Conservation (phyloP, 169 alveolate genomes). For the Cryptosporidium xiaoi region DNA sequence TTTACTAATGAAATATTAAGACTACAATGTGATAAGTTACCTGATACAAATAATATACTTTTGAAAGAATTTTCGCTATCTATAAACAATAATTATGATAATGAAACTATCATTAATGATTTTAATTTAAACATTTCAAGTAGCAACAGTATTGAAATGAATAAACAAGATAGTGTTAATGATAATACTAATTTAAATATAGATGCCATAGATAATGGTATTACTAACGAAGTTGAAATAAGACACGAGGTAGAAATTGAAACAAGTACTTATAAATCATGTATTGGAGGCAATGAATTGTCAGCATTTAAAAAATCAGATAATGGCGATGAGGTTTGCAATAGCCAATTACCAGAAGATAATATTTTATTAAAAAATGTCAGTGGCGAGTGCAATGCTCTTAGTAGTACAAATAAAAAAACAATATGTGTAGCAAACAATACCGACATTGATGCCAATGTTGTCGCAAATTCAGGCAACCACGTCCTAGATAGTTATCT, state of each 20-base stretch:
- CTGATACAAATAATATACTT: constrained; percentile 50
- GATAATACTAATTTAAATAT: not conserved
- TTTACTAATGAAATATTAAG: constrained; percentile 64
- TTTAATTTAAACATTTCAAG: not conserved
- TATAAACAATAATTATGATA: constrained; percentile 9
- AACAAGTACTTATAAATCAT: not conserved
- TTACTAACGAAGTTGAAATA: not conserved
- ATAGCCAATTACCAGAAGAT: too few species aligned
- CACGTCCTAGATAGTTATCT: not conserved
- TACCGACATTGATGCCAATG: too few species aligned
- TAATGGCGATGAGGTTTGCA: too few species aligned
- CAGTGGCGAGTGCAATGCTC: too few species aligned
- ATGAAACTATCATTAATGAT: not conserved
- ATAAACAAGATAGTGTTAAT: not conserved
- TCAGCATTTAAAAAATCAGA: too few species aligned
- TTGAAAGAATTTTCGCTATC: constrained; percentile 58
- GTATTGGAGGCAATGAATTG: too few species aligned
- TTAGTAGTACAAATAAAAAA: too few species aligned
- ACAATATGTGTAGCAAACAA: too few species aligned
- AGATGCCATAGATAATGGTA: not conserved
- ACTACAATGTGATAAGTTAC: constrained; percentile 48
- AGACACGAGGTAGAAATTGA: not conserved
- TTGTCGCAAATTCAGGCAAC: too few species aligned
- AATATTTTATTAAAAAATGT: too few species aligned
- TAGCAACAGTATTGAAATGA: not conserved